A percentile compares a stretch with the other conserved stretches of the same genome.
phyloP scores from a whole-genome alignment of 768 basidiomycete genomes.

The Tricholoma bakamatsutake region DNA sequence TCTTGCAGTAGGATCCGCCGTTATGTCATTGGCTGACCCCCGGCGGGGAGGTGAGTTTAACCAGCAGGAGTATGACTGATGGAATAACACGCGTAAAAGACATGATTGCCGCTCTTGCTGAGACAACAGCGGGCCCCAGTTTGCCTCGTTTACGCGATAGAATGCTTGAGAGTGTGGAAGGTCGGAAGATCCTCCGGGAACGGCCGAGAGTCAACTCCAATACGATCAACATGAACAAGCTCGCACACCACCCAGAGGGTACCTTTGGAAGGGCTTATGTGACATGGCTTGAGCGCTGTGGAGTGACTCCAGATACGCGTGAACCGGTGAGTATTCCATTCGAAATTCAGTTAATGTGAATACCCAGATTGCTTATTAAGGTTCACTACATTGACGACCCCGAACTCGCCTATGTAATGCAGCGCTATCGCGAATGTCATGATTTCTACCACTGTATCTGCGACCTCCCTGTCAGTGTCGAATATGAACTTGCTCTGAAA shows the following conservation, averaged over 20 bases:
- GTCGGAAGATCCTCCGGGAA: slow-evolving; percentile 76
- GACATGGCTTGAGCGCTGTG: slow-evolving; percentile 84
- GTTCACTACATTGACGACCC: slow-evolving; percentile 94
- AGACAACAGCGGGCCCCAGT: slow-evolving; percentile 81
- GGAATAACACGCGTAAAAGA: slow-evolving; percentile 40
- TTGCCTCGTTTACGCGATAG: slow-evolving; percentile 69
- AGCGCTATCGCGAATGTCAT: slow-evolving; percentile 96
- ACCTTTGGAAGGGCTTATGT: slow-evolving; percentile 84
- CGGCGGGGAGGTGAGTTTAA: slow-evolving; percentile 70
- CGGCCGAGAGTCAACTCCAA: slow-evolving; percentile 75
- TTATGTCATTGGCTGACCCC: slow-evolving; percentile 78
- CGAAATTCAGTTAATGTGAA: not conserved
- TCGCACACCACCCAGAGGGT: slow-evolving; percentile 66
- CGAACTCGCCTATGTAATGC: slow-evolving; percentile 96
- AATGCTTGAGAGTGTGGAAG: slow-evolving; percentile 79
- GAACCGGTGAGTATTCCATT: slow-evolving; percentile 56
- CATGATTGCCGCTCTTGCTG: slow-evolving; percentile 92
- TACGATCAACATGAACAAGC: slow-evolving; percentile 65
- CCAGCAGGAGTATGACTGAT: not conserved
- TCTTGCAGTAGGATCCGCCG: slow-evolving; percentile 78
- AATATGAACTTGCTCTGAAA: slow-evolving; percentile 91
- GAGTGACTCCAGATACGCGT: slow-evolving; percentile 90
- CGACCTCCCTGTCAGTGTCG: slow-evolving; percentile 83
- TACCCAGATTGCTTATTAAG: slow-evolving; percentile 32
- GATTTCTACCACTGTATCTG: slow-evolving; percentile 95